A percentile compares a stretch with the other conserved stretches of the same genome.
Conservation (phyloP, 768 basidiomycete genomes). For the Phanerochaete carnosa region DNA sequence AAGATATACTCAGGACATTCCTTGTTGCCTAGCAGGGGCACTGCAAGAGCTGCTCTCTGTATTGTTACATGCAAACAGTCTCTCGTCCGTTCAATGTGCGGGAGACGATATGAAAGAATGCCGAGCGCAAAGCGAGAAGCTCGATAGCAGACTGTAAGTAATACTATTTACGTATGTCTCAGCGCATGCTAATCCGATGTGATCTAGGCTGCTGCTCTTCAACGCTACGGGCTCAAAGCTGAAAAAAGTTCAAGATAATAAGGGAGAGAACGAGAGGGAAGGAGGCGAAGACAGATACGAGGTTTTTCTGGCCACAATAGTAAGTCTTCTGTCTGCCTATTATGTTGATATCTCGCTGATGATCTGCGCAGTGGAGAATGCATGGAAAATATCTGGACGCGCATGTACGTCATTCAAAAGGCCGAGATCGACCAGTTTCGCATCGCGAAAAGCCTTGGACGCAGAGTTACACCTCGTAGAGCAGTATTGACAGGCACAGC, state of each 20-base stretch:
- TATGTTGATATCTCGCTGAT: neutral
- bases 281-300: slow-evolving; percentile 84
- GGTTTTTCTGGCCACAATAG: slow-evolving; percentile 70
- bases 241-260: slow-evolving; percentile 62
- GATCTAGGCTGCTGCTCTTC: slow-evolving; percentile 60
- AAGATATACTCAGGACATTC: too few species aligned
- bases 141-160: slow-evolving; percentile 76
- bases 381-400: slow-evolving; percentile 75
- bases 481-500: slow-evolving; percentile 67
- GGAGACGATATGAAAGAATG: slow-evolving; percentile 81
- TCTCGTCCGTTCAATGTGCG: too few species aligned
- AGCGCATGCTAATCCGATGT: neutral
- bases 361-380: slow-evolving; percentile 67
- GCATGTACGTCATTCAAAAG: slow-evolving; percentile 79
- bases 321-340: slow-evolving; percentile 32
- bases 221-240: slow-evolving; percentile 73
- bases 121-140: slow-evolving; percentile 77
- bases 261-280: slow-evolving; percentile 75
- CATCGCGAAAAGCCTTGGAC: slow-evolving; percentile 76
- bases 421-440: slow-evolving; percentile 70
- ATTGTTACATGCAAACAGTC: too few species aligned
- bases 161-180: slow-evolving; percentile 1
- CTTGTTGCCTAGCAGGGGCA: too few species aligned
- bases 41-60: too few species aligned
- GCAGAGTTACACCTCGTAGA: slow-evolving; percentile 70